Evolutionary conservation across 768 basidiomycete genomes (phyloP).

Genomic region (Mycena albidolilacea): DNA sequence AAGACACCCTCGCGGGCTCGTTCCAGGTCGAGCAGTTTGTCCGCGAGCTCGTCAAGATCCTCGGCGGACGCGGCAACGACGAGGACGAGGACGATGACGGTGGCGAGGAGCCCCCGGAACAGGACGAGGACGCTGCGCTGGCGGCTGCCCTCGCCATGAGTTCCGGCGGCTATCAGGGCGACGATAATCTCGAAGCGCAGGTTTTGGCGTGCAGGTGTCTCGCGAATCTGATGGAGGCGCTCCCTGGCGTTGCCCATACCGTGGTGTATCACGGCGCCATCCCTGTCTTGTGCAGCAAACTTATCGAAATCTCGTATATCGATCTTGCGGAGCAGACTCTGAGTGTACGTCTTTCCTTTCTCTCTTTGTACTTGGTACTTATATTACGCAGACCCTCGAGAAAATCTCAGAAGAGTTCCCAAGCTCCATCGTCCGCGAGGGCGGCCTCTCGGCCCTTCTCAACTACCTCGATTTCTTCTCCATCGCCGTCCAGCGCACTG

Average conservation of each 20-base stretch:
- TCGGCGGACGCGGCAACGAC: constrained; percentile 83
- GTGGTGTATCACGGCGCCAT: constrained; percentile 99
- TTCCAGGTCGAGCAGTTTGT: constrained; percentile 95
- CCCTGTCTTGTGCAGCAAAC: constrained; percentile 96
- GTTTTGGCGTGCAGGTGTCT: constrained; percentile 96
- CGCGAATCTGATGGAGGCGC: constrained; percentile 98
- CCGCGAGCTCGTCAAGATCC: constrained; percentile 90
- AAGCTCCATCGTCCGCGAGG: constrained; percentile 95
- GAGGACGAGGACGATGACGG: constrained; percentile 84
- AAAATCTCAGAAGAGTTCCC: constrained; percentile 99
- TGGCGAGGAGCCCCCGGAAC: constrained; percentile 72
- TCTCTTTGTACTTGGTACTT: constrained; percentile 31
- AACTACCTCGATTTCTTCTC: constrained; percentile 99
- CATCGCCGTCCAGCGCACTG: constrained; percentile 96
- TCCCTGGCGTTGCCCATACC: constrained; percentile 97
- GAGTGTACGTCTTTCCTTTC: constrained; percentile 75
- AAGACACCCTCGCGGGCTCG: constrained; percentile 96
- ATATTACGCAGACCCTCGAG: constrained; percentile 83
- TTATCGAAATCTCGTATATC: constrained; percentile 97
- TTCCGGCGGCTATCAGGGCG: constrained; percentile 79
- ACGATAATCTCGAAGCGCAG: constrained; percentile 94
- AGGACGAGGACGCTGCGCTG: constrained; percentile 89
- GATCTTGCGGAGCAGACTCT: constrained; percentile 98
- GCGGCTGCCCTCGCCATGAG: constrained; percentile 92
- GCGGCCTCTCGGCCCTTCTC: constrained; percentile 92